Evolutionary conservation across 176 grass and related monocot genomes (phyloP).

Genomic region (Zea mays): DNA sequence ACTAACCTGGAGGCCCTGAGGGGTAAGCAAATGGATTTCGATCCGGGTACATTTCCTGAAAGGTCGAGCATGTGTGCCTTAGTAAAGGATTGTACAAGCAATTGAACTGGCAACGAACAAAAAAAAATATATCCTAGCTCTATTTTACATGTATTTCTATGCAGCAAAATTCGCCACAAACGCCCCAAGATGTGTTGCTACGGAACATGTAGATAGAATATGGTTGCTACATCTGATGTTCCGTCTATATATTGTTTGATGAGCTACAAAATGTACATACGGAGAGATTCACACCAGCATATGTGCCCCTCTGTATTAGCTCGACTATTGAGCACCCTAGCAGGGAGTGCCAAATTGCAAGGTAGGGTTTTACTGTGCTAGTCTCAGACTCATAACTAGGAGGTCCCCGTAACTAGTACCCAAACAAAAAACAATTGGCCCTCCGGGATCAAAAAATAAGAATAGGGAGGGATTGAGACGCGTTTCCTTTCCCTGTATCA

Average conservation of each 20-base stretch:
- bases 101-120: neutral
- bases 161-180: neutral
- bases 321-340: neutral
- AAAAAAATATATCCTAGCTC: neutral
- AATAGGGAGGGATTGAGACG: neutral
- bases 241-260: neutral
- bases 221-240: neutral
- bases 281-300: neutral
- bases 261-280: neutral
- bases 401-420: neutral
- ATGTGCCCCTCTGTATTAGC: neutral
- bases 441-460: neutral
- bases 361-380: constrained; percentile 1
- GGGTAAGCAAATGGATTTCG: constrained; percentile 95
- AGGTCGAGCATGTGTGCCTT: neutral
- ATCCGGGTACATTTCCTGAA: constrained; percentile 95
- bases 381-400: constrained; percentile 7
- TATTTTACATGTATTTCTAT: neutral
- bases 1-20: constrained; percentile 88
- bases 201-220: neutral
- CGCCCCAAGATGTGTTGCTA: neutral
- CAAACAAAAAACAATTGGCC: neutral
- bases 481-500: neutral
- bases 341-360: neutral
- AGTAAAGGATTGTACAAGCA: constrained; percentile 19